Conservation (phyloP, 2,329 filamentous ascomycete species). For the Neofusicoccum umdonicola region DNA sequence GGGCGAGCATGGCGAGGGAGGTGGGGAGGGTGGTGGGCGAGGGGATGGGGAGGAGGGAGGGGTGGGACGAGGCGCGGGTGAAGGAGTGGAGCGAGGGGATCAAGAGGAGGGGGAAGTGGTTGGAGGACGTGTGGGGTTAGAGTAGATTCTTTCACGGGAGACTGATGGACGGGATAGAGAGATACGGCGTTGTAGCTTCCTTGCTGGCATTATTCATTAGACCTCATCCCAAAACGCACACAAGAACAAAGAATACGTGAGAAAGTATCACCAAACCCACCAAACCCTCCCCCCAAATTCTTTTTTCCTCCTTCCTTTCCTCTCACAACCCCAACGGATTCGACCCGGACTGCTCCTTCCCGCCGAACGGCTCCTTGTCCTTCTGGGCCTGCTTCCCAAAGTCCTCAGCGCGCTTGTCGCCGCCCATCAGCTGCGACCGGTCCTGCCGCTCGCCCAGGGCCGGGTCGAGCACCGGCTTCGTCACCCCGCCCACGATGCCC, state of each 20-base stretch:
- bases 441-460: slow-evolving; percentile 35
- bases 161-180: too few relatives aligned
- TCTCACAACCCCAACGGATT: slow-evolving; percentile 34
- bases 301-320: too few relatives aligned
- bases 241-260: too few relatives aligned
- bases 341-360: slow-evolving; percentile 38
- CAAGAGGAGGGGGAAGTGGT: slow-evolving; percentile 53
- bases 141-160: too few relatives aligned
- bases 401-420: slow-evolving; percentile 33
- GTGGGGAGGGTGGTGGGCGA: slow-evolving; percentile 42
- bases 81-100: slow-evolving; percentile 48
- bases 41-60: slow-evolving; percentile 35
- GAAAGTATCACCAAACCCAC: too few relatives aligned
- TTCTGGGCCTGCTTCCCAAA: slow-evolving; percentile 5
- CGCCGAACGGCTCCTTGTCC: slow-evolving; percentile 39
- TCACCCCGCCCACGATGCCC: slow-evolving; percentile 35
- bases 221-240: background rate
- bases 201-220: too few relatives aligned
- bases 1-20: slow-evolving; percentile 45
- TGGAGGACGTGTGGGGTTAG: slow-evolving; percentile 54
- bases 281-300: too few relatives aligned
- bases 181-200: too few relatives aligned
- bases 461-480: slow-evolving; percentile 35
- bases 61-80: slow-evolving; percentile 41
- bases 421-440: slow-evolving; percentile 36